Evolutionary conservation across 2,329 filamentous ascomycete genomes (phyloP), one percentile per base, ranked within the genome.

Genomic region (Phyllosticta citribraziliensis): DNA sequence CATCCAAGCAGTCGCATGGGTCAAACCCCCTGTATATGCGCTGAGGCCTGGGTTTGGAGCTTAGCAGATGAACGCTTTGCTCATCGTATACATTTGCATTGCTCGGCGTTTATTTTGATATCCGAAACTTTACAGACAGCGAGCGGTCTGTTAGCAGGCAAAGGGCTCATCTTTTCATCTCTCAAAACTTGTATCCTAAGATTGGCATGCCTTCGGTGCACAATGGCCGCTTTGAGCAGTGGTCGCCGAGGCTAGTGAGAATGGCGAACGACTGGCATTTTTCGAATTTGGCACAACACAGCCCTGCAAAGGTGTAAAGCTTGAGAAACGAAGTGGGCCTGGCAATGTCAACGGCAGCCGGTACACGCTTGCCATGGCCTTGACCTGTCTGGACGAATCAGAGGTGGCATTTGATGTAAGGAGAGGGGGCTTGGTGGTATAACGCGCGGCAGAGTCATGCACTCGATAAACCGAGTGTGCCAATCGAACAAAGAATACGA

Each of bases 1-100:
- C 27, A 47, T 61, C 56, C 50, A 33, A 61, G 60, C 60, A 61
- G 53, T 30, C 50, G 51, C 60, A 61, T 61, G 35, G 50, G 17
- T 3, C 25, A 25, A 20, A 20, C 11, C 33, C 33, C 20, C 22
- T 55, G 20, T 25, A 33, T 27, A 27, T 30, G 33, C 11, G 33
- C 33, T 40, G 33, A 12, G 11, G 14, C 33, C 33, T 40, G 33
- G 33, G 11, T 17, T 14, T 4, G 33, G 33, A 40, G 33, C 33
- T 40, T 40, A 40, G 33, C 33, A 40, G 33, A 17, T 11, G 11
- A 14, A 40, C 5, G 33, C 11, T 40, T 40, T 40, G 33, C 33
- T 40, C 5, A 33, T 40, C 14, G 33, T 14, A 9, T 27, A 55
- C 53, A 25, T 33, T 55, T 55, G 17, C 25, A 25, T 25, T 52